A percentile compares a stretch with the other conserved stretches of the same genome.
Conservation (phyloP, 257 asterid genomes). For the Handroanthus guayacan region DNA sequence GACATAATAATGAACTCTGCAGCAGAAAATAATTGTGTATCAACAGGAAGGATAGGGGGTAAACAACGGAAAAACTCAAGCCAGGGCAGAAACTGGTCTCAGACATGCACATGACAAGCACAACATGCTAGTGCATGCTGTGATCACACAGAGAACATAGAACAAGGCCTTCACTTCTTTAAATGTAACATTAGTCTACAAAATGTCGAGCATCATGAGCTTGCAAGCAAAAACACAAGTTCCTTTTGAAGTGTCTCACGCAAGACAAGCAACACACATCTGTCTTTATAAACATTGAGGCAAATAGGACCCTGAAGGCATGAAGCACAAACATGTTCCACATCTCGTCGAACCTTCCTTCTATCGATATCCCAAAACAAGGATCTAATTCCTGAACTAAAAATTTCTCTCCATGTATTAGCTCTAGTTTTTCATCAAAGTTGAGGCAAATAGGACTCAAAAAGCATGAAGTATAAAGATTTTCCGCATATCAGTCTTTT, state of each 20-base stretch:
- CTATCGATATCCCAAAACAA: too few species aligned
- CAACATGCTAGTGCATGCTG: too few species aligned
- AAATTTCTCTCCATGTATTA: too few species aligned
- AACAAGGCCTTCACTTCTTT: background rate
- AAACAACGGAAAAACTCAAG: background rate
- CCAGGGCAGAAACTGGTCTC: constrained; percentile 6
- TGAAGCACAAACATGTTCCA: too few species aligned
- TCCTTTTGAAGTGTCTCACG: background rate
- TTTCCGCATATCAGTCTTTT: too few species aligned
- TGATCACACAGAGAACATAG: too few species aligned
- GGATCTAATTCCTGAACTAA: too few species aligned
- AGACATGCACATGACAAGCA: constrained; percentile 13
- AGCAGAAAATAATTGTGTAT: constrained; percentile 34
- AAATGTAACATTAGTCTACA: constrained; percentile 27
- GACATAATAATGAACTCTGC: constrained; percentile 55
- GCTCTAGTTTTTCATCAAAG: too few species aligned
- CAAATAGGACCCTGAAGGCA: too few species aligned
- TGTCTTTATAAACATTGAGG: background rate
- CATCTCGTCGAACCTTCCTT: too few species aligned
- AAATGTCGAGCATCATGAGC: constrained; percentile 5
- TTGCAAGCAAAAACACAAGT: constrained; percentile 9
- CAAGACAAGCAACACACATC: background rate
- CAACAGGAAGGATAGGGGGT: constrained; percentile 6
- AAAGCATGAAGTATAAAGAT: too few species aligned
- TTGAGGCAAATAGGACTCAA: too few species aligned